These are phyloP conservation scores for Suillus subalutaceus DNA, from an alignment of 768 basidiomycete species.

Conservation along the genomic window DNA sequence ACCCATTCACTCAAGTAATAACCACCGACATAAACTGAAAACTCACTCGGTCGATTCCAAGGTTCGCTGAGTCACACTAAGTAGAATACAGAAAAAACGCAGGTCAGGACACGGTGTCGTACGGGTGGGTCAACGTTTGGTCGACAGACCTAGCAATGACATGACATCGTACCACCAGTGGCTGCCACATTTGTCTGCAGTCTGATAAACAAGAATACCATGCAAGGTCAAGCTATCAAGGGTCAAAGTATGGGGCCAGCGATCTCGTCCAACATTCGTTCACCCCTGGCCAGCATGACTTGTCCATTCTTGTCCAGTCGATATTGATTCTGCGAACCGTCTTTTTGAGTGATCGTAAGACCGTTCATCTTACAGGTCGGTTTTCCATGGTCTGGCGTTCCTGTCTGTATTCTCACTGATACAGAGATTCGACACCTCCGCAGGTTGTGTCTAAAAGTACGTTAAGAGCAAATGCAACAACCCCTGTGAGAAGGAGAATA, in stretches of 20 bases:
- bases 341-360: neutral
- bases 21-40: neutral
- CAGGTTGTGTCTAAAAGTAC: neutral
- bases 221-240: neutral
- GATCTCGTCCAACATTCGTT: neutral
- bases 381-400: neutral
- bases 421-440: neutral
- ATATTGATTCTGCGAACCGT: neutral
- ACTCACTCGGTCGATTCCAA: neutral
- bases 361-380: too few relatives aligned
- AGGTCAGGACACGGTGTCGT: neutral
- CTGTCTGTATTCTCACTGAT: neutral
- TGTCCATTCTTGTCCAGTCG: neutral
- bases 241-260: neutral
- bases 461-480: neutral
- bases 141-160: neutral
- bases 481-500: neutral
- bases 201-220: conserved; percentile 24
- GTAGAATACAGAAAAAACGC: neutral
- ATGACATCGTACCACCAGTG: neutral
- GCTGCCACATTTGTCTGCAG: conserved; percentile 14
- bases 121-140: neutral
- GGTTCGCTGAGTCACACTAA: conserved; percentile 25
- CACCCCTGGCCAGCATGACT: neutral
- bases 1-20: conserved; percentile 1